phyloP scores from a whole-genome alignment of 2,329 filamentous ascomycete species.

The Alternaria angustiovoidea region DNA sequence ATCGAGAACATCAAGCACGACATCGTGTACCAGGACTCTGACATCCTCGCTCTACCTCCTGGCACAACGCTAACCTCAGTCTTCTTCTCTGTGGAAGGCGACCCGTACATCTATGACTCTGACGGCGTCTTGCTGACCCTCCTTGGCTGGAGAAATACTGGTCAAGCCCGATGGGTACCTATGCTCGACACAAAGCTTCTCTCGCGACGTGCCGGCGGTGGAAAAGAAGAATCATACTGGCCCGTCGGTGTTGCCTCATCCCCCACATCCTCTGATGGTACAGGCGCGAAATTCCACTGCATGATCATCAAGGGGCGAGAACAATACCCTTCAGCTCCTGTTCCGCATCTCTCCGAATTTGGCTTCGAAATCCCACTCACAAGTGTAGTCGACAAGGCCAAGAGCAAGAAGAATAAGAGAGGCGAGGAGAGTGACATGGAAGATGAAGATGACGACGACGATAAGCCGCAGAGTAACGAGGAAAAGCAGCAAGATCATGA shows the following conservation, averaged over 20 bases:
- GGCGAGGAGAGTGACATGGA: constrained; percentile 40
- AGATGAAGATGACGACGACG: constrained; percentile 46
- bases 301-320: constrained; percentile 98
- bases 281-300: constrained; percentile 91
- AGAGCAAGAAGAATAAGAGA: constrained; percentile 35
- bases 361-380: constrained; percentile 86
- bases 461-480: constrained; percentile 22
- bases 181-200: constrained; percentile 88
- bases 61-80: constrained; percentile 78
- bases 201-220: constrained; percentile 80
- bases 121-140: constrained; percentile 87
- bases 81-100: constrained; percentile 93
- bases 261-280: constrained; percentile 66
- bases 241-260: constrained; percentile 90
- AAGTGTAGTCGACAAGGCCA: constrained; percentile 55
- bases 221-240: constrained; percentile 91
- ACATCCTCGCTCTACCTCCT: constrained; percentile 83
- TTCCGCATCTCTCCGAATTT: constrained; percentile 91
- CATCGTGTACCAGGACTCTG: constrained; percentile 93
- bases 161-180: constrained; percentile 89
- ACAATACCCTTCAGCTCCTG: constrained; percentile 82
- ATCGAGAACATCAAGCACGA: constrained; percentile 95
- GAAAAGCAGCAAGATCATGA: constrained; percentile 72
- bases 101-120: constrained; percentile 95
- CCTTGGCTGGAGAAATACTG: constrained; percentile 86